Base-by-base conservation (phyloP, 306 rosid genomes). In the Glycine latifolia region DNA sequence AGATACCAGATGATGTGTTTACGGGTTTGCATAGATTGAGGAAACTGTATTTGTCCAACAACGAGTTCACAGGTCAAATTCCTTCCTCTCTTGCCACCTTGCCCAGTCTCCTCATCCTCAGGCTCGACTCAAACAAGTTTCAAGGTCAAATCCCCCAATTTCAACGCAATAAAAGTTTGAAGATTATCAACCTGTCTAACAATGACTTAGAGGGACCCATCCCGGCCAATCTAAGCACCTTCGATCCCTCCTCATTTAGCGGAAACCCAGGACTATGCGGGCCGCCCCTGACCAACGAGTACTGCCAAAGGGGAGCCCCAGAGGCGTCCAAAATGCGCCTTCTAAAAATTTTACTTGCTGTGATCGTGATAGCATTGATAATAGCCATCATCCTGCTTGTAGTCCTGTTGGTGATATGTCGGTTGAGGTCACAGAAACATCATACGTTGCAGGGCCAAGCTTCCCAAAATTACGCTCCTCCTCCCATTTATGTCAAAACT, bases 81-180 rank as follows among this genome's bases (percentile, higher is more conserved):
- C 98, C 99, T n/a, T 87, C 91, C 4, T 91, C 99, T 60, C 85
- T 95, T 14, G 72, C 88, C 6, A 20, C 78, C 16, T 73, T 93
- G 86, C 93, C 91, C 37, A 76, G 17, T 65, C 91, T 95, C 61
- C 20, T 76, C 11, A 65, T 84, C 15, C 85, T 95, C 55, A 80
- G 86, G 77, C 92, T 94, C 16, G 94, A 89, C 10, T 79, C 77
- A 35, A 95, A 95, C 94, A 93, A 92, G 87, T 93, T 95, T 82
- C 54, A 73, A 13, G 99, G 98, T 54, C 82, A 26, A 65, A 88
- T 95, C 41, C 99, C 99, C 8, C 59, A 69, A 16, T 90, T 95
- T 69, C 72, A 33, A 7, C 84, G 48, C 79, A 31, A 6, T 39
- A 37, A 4, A 41, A 10, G 2, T 41, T 81, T 95, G 86, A 85